Conservation (phyloP, 352 stramenopile species). For the Phytopythium mirpurense region DNA sequence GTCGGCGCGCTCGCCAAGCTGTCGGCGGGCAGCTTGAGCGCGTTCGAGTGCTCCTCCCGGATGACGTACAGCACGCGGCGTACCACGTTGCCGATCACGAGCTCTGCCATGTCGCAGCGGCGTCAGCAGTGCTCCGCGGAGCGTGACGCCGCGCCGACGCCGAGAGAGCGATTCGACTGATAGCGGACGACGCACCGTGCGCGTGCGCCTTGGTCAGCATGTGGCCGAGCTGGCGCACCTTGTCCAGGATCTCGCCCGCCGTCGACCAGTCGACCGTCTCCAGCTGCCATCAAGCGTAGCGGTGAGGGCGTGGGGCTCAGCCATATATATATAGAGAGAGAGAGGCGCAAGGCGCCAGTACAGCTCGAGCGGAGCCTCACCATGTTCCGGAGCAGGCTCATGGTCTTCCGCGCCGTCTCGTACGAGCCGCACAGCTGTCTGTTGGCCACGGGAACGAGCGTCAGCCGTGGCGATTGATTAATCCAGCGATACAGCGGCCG, state of each 20-base stretch:
- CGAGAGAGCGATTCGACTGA: too few relatives aligned
- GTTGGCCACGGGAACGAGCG: background rate
- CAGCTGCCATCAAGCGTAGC: conserved; percentile 25
- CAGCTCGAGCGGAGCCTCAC: conserved; percentile 15
- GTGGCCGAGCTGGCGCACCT: conserved; percentile 70
- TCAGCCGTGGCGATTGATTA: too few relatives aligned
- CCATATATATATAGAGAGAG: too few relatives aligned
- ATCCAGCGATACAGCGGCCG: background rate
- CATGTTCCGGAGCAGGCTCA: conserved; percentile 65
- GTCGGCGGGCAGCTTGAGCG: conserved; percentile 43
- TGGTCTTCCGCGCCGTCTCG: conserved; percentile 77
- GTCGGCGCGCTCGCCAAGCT: conserved; percentile 10
- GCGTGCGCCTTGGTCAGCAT: conserved; percentile 82
- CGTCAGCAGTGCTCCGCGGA: background rate
- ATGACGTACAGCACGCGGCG: conserved; percentile 88
- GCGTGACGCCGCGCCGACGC: too few relatives aligned
- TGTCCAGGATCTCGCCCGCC: conserved; percentile 78
- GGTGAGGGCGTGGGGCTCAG: too few relatives aligned
- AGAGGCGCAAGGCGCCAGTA: background rate
- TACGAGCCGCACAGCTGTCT: conserved; percentile 75
- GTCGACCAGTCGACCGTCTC: conserved; percentile 78
- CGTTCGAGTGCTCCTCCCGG: conserved; percentile 80
- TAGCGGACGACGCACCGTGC: conserved; percentile 25
- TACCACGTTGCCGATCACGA: conserved; percentile 88
- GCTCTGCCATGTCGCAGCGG: conserved; percentile 30